Base-by-base conservation (phyloP, 2,329 filamentous ascomycete genomes). In the Claviceps arundinis region DNA sequence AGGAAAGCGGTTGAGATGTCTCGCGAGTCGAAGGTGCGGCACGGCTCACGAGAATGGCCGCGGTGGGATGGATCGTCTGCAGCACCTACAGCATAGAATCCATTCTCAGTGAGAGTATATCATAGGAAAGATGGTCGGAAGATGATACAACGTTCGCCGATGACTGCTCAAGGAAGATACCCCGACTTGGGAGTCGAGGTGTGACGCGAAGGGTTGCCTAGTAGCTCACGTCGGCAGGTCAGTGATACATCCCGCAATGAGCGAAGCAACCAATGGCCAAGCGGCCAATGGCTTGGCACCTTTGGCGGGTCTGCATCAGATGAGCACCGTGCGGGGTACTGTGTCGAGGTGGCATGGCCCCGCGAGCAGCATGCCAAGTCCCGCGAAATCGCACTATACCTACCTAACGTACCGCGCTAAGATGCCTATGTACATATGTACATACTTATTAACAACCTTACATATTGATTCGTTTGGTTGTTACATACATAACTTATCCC, bases 291-390 rank as follows among this genome's bases (percentile, higher is more conserved):
- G 9, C 5, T 43, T n/a, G 45, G n/a, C 17, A 47, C 19, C 44
- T 44, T 24, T 8, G 17, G 51, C 47, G 47, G 48, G 42, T 50
- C 43, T n/a, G 40, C 34, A 22, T 48, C 50, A 54, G n/a, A 52
- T 54, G 54, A 47, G 50, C 54, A 47, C 54, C 52, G 54, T 55
- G 47, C 38, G 34, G 4, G 1, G 7, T 14, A 37, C 52, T 50
- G 47, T 40, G 7, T 22, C 3, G 6, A 13, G 1, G 16, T 1
- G 1, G 17, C 3, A 22, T 11, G 9, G 5, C 14, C 16, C 38
- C 2, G 38, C 38, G 8, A 7, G 13, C 19, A 13, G n/a, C 26
- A 7, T 16, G 2, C 38, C 17, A 24, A 24, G 7, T 17, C 8
- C 24, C 38, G 8, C 13, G 8, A 30, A 11, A 30, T 13, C 24